These are phyloP conservation scores for Wickerhamomyces bovis DNA, from an alignment of 805 yeast genomes.

Conservation along the genomic window DNA sequence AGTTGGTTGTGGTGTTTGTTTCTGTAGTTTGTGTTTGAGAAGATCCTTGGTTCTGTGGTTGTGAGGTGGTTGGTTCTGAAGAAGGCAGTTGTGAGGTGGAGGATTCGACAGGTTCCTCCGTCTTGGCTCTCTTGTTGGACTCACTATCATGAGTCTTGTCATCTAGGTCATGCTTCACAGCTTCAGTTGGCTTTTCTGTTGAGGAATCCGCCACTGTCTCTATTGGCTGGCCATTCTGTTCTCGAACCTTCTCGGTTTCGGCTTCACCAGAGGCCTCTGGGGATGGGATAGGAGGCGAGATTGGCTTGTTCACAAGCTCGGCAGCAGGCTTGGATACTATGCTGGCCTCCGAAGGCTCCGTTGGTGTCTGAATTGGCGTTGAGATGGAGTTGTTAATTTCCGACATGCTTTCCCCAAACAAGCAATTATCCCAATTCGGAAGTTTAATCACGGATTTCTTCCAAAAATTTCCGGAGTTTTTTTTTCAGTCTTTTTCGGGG, in stretches of 20 bases:
- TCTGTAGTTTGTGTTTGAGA: not conserved
- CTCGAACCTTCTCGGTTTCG: conserved; percentile 11
- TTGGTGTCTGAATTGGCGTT: conserved; percentile 11
- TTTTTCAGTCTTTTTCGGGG: conserved; percentile 5
- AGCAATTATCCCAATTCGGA: conserved; percentile 4
- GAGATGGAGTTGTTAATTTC: conserved; percentile 9
- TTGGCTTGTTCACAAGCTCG: conserved; percentile 28
- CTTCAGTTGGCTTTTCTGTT: not conserved
- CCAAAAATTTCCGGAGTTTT: conserved; percentile 2
- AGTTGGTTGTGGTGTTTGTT: conserved; percentile 1
- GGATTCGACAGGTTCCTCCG: not conserved
- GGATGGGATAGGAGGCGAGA: conserved; percentile 40
- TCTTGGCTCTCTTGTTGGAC: conserved; percentile 2
- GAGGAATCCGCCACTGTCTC: not conserved
- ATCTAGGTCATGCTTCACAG: conserved; percentile 5
- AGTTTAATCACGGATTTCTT: not conserved
- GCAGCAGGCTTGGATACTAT: conserved; percentile 11
- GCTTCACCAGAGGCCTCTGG: conserved; percentile 32
- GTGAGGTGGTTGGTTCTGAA: conserved; percentile 2
- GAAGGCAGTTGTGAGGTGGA: not conserved
- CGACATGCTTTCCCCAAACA: conserved; percentile 2
- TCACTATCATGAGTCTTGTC: conserved; percentile 3
- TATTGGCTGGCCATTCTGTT: not conserved
- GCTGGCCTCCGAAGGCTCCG: not conserved
- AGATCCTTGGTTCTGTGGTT: conserved; percentile 1